Conservation (phyloP, 768 basidiomycete genomes). For the Rubroboletus pulcherrimus region DNA sequence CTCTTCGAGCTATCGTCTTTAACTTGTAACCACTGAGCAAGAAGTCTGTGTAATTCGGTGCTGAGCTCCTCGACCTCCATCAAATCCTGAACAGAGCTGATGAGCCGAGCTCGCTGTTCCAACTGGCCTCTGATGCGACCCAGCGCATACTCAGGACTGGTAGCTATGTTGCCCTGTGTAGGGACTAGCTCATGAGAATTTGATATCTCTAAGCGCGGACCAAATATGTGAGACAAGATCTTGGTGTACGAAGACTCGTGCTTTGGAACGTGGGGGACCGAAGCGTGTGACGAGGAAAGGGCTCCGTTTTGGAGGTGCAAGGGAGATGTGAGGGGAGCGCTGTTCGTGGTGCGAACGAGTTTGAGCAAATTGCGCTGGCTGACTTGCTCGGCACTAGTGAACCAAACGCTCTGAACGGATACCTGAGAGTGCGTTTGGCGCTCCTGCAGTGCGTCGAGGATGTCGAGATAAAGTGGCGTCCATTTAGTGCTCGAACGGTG, state of each 20-base stretch:
- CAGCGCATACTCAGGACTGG: slow-evolving; percentile 92
- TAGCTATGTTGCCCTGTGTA: slow-evolving; percentile 69
- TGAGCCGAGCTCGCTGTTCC: slow-evolving; percentile 68
- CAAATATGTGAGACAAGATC: slow-evolving; percentile 79
- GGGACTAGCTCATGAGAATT: slow-evolving; percentile 77
- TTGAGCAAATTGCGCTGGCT: slow-evolving; percentile 44
- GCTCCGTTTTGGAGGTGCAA: slow-evolving; percentile 47
- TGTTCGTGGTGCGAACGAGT: slow-evolving; percentile 44
- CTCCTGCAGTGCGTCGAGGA: slow-evolving; percentile 68
- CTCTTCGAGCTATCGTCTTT: slow-evolving; percentile 71
- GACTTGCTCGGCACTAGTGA: slow-evolving; percentile 47
- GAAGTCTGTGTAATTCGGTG: slow-evolving; percentile 60
- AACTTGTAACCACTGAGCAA: slow-evolving; percentile 75
- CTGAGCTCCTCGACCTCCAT: slow-evolving; percentile 50
- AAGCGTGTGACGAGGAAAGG: slow-evolving; percentile 20
- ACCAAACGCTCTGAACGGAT: slow-evolving; percentile 55
- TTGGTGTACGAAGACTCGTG: slow-evolving; percentile 92
- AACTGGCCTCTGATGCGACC: slow-evolving; percentile 84
- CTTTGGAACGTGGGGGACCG: slow-evolving; percentile 67
- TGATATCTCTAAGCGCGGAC: slow-evolving; percentile 72
- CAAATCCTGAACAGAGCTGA: slow-evolving; percentile 59
- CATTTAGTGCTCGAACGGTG: slow-evolving; percentile 76
- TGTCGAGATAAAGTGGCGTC: slow-evolving; percentile 83
- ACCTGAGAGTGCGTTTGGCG: slow-evolving; percentile 47
- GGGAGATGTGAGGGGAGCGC: slow-evolving; percentile 37